Conservation (phyloP, 2,329 filamentous ascomycete species). For the Cladosporium halotolerans region DNA sequence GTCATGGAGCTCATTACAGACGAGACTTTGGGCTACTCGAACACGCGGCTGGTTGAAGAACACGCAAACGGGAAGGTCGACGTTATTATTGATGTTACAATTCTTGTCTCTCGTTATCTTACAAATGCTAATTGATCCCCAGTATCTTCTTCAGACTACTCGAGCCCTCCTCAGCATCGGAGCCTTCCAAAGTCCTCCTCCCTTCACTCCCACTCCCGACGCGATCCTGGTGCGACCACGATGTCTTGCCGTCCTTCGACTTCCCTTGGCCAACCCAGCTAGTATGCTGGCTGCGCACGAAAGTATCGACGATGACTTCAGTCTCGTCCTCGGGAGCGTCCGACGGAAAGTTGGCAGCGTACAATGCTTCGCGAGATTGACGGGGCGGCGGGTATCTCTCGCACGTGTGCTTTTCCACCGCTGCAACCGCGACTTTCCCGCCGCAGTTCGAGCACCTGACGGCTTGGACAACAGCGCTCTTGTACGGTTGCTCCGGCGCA, state of each 20-base stretch:
- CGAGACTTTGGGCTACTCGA: no score
- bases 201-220: background rate
- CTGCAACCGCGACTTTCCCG: background rate
- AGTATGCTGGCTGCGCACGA: background rate
- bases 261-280: background rate
- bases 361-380: background rate
- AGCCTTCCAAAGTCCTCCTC: background rate
- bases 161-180: background rate
- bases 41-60: no score
- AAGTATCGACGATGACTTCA: background rate
- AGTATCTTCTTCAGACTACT: background rate
- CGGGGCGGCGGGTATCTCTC: background rate
- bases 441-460: constrained; percentile 2
- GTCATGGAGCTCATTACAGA: no score
- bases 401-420: background rate
- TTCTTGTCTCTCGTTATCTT: no score
- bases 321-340: background rate
- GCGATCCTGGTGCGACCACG: background rate
- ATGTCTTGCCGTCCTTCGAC: background rate
- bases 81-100: no score
- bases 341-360: background rate
- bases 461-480: background rate
- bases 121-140: no score
- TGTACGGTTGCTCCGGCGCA: no score
- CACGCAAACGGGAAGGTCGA: no score